Percentiles rank a stretch among this genome's conserved stretches.
Conservation (phyloP, 768 basidiomycete species). For the Russula foetens region DNA sequence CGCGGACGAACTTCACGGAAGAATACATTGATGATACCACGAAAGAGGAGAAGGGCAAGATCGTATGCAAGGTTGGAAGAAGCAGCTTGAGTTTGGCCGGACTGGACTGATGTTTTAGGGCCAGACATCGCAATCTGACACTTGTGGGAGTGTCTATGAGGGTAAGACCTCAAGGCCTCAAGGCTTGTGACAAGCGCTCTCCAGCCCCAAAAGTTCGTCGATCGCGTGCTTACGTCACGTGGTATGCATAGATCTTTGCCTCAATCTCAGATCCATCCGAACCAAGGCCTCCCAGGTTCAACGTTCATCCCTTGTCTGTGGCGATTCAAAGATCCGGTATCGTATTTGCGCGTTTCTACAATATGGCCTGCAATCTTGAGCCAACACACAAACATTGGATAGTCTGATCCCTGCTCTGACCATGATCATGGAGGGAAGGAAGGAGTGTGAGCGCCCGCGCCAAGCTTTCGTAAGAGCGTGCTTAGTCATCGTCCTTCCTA, state of each 20-base stretch:
- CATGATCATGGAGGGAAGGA: too few relatives aligned
- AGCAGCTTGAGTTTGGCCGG: neutral
- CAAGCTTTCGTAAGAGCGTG: neutral
- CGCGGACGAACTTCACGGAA: slow-evolving; percentile 92
- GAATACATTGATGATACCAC: slow-evolving; percentile 80
- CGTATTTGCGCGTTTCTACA: neutral
- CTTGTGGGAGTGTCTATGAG: neutral
- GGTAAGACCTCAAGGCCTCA: neutral
- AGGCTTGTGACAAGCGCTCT: neutral
- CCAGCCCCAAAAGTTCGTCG: too few relatives aligned
- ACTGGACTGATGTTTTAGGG: neutral
- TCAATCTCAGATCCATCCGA: too few relatives aligned
- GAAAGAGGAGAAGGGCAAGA: slow-evolving; percentile 74
- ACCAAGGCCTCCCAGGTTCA: too few relatives aligned
- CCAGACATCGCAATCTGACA: neutral
- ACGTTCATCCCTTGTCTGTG: too few relatives aligned
- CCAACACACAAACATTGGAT: neutral
- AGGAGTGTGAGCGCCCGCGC: too few relatives aligned
- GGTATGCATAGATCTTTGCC: too few relatives aligned
- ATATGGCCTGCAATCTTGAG: neutral
- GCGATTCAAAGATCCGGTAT: neutral
- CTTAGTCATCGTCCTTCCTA: slow-evolving; percentile 10
- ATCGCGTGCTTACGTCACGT: too few relatives aligned
- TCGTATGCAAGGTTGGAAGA: slow-evolving; percentile 44
- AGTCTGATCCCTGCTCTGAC: too few relatives aligned